These are phyloP conservation scores for Oidium heveae DNA, from an alignment of 2,329 filamentous ascomycete genomes.

Conservation along the genomic window DNA sequence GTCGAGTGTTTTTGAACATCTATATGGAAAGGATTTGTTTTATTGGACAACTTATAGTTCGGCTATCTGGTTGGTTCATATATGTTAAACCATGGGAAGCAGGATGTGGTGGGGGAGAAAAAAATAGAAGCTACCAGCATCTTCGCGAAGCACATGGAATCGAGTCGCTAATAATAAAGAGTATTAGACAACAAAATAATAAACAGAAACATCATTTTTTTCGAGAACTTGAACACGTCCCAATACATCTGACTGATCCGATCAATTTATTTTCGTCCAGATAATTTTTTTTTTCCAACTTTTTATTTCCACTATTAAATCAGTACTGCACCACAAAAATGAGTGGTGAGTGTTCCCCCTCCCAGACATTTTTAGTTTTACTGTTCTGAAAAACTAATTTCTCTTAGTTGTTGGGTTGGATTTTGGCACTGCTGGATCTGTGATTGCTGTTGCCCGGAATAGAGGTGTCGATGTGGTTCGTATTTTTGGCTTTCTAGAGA, in stretches of 20 bases:
- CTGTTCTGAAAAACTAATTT: slow-evolving; percentile 4
- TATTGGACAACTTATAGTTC: too few species aligned
- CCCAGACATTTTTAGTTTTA: not conserved
- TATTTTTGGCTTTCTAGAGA: slow-evolving; percentile 15
- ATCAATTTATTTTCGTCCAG: not conserved
- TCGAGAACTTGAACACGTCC: not conserved
- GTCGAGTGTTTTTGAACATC: too few species aligned
- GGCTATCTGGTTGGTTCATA: too few species aligned
- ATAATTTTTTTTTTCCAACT: not conserved
- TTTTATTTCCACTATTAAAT: not conserved
- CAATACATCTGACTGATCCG: not conserved
- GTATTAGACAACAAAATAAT: not conserved
- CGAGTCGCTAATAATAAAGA: not conserved
- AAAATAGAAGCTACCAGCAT: not conserved
- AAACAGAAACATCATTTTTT: not conserved
- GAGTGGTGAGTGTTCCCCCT: slow-evolving; percentile 3
- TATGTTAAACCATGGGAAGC: too few species aligned
- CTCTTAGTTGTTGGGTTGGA: slow-evolving; percentile 24
- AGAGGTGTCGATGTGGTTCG: slow-evolving; percentile 96
- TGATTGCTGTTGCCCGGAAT: slow-evolving; percentile 91
- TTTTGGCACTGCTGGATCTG: slow-evolving; percentile 90
- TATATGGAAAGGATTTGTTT: too few species aligned
- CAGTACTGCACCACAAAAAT: slow-evolving; percentile 1
- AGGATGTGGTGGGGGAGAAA: not conserved
- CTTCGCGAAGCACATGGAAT: not conserved